Percentiles rank a stretch among this genome's conserved stretches.
Conservation (phyloP, 2,329 filamentous ascomycete genomes). For the Sarocladium strictum region DNA sequence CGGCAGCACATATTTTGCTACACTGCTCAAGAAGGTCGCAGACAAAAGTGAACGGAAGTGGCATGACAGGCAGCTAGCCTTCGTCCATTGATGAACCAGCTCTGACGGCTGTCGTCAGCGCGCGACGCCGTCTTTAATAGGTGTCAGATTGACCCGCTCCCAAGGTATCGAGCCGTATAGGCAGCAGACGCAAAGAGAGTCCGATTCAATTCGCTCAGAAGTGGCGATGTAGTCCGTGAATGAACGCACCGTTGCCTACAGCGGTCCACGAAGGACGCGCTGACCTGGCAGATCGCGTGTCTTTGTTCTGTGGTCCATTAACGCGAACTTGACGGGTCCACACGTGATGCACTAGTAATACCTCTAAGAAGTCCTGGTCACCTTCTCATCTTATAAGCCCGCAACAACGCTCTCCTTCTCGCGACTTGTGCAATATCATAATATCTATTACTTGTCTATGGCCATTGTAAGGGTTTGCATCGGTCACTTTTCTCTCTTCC, state of each 20-base stretch:
- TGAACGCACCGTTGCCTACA: neutral
- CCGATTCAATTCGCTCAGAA: neutral
- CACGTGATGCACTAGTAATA: too few relatives aligned
- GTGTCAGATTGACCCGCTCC: neutral
- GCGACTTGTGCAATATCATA: too few relatives aligned
- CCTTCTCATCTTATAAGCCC: too few relatives aligned
- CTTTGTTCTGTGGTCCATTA: neutral
- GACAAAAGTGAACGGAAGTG: constrained; percentile 62
- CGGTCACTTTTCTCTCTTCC: too few relatives aligned
- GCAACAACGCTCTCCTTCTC: too few relatives aligned
- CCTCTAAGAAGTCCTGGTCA: too few relatives aligned
- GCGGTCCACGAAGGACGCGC: neutral
- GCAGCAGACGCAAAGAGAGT: neutral
- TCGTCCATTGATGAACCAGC: neutral
- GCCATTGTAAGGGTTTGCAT: too few relatives aligned
- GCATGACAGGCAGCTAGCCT: constrained; percentile 16
- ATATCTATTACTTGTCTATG: too few relatives aligned
- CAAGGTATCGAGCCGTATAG: neutral
- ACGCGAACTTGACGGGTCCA: neutral
- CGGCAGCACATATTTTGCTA: constrained; percentile 37
- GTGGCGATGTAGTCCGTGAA: neutral
- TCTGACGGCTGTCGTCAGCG: neutral
- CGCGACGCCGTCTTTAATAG: neutral
- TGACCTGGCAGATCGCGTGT: neutral
- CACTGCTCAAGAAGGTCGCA: constrained; percentile 69